Conservation (phyloP, 1,284 basidiomycete genomes). For the Peniophora sp. region DNA sequence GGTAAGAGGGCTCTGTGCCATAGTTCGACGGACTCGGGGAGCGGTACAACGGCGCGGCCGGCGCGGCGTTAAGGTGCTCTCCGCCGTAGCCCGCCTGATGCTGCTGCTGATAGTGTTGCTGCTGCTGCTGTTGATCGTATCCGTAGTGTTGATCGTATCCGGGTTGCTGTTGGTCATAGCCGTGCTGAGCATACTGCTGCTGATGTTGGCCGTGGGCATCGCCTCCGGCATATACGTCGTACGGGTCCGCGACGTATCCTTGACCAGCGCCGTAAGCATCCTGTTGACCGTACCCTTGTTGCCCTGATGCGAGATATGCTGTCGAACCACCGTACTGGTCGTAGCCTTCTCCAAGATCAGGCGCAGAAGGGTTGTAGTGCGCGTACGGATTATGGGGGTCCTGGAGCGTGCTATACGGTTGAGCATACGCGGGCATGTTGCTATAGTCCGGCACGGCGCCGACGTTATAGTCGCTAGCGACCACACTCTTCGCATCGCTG, state of each 20-base stretch:
- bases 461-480: too few species aligned
- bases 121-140: not conserved
- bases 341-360: conserved; percentile 48
- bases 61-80: too few species aligned
- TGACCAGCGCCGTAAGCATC: conserved; percentile 1
- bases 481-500: conserved; percentile 33
- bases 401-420: conserved; percentile 42
- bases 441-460: conserved; percentile 29
- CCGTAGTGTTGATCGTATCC: conserved; percentile 3
- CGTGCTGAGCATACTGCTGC: not conserved
- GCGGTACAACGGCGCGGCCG: not conserved
- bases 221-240: conserved; percentile 35
- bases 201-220: conserved; percentile 4
- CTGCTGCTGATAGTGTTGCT: not conserved
- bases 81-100: not conserved
- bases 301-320: conserved; percentile 43
- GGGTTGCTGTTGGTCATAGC: not conserved
- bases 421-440: conserved; percentile 66
- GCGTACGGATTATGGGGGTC: conserved; percentile 32
- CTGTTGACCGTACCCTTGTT: conserved; percentile 45
- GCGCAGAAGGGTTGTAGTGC: conserved; percentile 49
- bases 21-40: not conserved
- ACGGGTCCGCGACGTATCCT: conserved; percentile 28
- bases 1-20: too few species aligned
- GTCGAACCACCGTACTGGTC: conserved; percentile 61